Percentiles rank a stretch among this genome's conserved stretches.
Evolutionary conservation across 1,284 basidiomycete species (phyloP).

Genomic region (Austroboletus niveus): DNA sequence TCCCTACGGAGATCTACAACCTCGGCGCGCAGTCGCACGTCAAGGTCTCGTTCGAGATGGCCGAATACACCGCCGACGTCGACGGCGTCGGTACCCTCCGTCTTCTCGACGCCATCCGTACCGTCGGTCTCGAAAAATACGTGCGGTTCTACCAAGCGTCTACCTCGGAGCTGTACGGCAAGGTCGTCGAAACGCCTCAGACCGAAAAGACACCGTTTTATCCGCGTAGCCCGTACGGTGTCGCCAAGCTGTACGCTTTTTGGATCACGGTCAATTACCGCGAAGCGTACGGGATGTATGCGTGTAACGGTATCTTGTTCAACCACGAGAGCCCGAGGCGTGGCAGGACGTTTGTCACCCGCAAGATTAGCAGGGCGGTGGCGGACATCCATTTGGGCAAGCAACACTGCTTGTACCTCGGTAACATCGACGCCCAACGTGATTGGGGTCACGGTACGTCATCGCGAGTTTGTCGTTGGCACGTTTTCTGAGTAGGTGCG

Average conservation of each 20-base stretch:
- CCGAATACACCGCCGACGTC: conserved; percentile 93
- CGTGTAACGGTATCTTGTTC: conserved; percentile 89
- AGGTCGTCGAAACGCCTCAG: conserved; percentile 89
- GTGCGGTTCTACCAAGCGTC: conserved; percentile 92
- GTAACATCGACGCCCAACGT: conserved; percentile 87
- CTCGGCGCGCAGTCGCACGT: conserved; percentile 95
- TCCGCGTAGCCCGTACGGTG: conserved; percentile 88
- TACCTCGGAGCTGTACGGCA: conserved; percentile 91
- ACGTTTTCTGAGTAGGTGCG: conserved; percentile 11
- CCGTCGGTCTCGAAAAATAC: conserved; percentile 85
- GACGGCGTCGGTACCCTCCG: conserved; percentile 90
- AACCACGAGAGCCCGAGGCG: conserved; percentile 93
- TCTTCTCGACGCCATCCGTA: conserved; percentile 88
- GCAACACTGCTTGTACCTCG: conserved; percentile 84
- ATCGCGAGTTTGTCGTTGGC: not conserved
- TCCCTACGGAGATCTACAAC: conserved; percentile 92
- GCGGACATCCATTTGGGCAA: conserved; percentile 87
- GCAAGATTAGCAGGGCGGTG: conserved; percentile 87
- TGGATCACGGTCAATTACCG: conserved; percentile 93
- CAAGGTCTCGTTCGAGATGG: conserved; percentile 97
- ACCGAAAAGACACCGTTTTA: conserved; percentile 93
- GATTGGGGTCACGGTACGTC: conserved; percentile 90
- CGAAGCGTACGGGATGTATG: conserved; percentile 90
- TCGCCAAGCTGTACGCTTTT: conserved; percentile 85
- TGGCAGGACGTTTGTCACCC: conserved; percentile 89